These are phyloP conservation scores for Pseudogymnoascus sp. DNA, from an alignment of 2,329 filamentous ascomycete species.

Conservation along the genomic window DNA sequence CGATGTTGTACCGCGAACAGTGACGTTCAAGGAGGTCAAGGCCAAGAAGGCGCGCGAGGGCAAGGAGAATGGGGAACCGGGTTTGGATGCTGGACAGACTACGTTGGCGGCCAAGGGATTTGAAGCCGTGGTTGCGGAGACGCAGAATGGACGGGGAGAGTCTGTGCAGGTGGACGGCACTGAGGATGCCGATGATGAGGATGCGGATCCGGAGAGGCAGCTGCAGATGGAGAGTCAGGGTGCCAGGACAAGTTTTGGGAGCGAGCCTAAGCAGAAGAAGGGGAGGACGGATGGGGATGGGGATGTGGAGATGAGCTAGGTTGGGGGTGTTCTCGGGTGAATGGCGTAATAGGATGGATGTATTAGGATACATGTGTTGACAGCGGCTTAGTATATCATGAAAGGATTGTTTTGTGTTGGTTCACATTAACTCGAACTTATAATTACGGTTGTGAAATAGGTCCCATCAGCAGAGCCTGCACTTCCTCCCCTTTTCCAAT, in stretches of 20 bases:
- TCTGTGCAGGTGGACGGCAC: not conserved
- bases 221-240: constrained; percentile 25
- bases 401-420: not conserved
- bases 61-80: constrained; percentile 18
- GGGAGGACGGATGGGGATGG: constrained; percentile 13
- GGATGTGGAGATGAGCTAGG: constrained; percentile 24
- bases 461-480: constrained; percentile 71
- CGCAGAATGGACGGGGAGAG: constrained; percentile 10
- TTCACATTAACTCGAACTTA: constrained; percentile 13
- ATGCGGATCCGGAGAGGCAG: constrained; percentile 24
- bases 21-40: constrained; percentile 71
- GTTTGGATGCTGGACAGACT: constrained; percentile 22
- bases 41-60: constrained; percentile 41
- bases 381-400: not conserved
- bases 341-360: constrained; percentile 6
- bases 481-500: constrained; percentile 61
- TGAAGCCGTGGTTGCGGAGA: constrained; percentile 16
- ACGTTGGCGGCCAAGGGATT: constrained; percentile 17
- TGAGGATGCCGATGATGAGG: constrained; percentile 11
- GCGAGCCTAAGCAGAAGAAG: constrained; percentile 11
- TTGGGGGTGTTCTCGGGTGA: not conserved
- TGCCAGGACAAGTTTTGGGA: constrained; percentile 16
- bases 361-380: not conserved
- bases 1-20: constrained; percentile 82
- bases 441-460: constrained; percentile 22